phyloP scores from a whole-genome alignment of 192 early-diverging fungal species.

The Umbelopsis vinacea region DNA sequence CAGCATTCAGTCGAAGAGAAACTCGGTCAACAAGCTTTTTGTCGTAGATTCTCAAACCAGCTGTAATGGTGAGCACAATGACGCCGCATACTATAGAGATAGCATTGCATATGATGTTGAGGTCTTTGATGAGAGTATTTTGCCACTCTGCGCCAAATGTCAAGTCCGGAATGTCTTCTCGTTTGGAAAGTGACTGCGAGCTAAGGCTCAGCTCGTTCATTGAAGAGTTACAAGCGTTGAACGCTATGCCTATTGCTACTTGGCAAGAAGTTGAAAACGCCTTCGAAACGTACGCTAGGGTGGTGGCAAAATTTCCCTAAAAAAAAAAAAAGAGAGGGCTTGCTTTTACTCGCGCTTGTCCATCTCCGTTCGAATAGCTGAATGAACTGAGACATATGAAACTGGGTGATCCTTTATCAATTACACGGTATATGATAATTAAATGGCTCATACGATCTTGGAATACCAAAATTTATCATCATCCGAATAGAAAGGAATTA shows the following conservation, averaged over 20 bases:
- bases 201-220: not conserved
- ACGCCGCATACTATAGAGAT: constrained; percentile 9
- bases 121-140: not conserved
- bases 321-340: no score
- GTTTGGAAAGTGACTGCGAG: not conserved
- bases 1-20: constrained; percentile 25
- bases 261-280: not conserved
- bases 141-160: not conserved
- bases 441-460: no score
- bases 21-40: constrained; percentile 31
- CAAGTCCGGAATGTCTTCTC: not conserved
- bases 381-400: no score
- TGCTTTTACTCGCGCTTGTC: no score
- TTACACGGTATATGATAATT: no score
- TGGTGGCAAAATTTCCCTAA: no score
- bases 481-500: no score
- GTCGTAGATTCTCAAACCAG: constrained; percentile 20
- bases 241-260: not conserved
- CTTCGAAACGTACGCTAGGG: no score
- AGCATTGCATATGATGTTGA: constrained; percentile 1
- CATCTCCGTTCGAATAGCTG: no score
- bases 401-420: no score
- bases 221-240: not conserved
- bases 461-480: no score
- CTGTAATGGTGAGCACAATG: constrained; percentile 2